phyloP scores from a whole-genome alignment of 345 rosid species.

The Mallotus nudiflorus region DNA sequence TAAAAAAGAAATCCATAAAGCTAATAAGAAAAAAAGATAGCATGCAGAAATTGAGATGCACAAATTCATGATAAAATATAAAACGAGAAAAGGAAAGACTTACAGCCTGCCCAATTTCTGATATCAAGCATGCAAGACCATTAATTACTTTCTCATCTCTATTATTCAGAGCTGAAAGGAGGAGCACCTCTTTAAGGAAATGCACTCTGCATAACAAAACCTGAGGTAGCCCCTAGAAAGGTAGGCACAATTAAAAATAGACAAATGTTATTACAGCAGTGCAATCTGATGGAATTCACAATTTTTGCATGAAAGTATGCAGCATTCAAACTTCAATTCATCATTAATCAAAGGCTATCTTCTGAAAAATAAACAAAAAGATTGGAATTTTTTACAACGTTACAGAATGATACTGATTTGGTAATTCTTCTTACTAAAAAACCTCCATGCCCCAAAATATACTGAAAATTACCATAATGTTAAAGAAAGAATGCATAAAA shows the following conservation, averaged over 20 bases:
- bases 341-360: no score
- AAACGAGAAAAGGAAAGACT: slow-evolving; percentile 31
- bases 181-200: slow-evolving; percentile 74
- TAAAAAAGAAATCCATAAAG: slow-evolving; percentile 14
- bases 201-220: slow-evolving; percentile 74
- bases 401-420: no score
- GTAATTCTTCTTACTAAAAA: no score
- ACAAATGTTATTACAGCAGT: background rate
- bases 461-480: no score
- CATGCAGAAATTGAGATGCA: slow-evolving; percentile 1
- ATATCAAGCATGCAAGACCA: slow-evolving; percentile 87
- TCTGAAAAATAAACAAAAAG: no score
- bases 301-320: no score
- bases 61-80: background rate
- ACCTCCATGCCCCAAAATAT: no score
- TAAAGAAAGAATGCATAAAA: no score
- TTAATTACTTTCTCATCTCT: slow-evolving; percentile 72
- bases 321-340: no score
- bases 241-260: slow-evolving; percentile 16
- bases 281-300: no score
- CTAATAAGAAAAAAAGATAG: slow-evolving; percentile 5
- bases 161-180: slow-evolving; percentile 69
- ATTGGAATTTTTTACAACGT: no score
- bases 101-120: slow-evolving; percentile 97
- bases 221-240: slow-evolving; percentile 81